phyloP scores from a whole-genome alignment of 108 stramenopile genomes.

The Skeletonema grethae region DNA sequence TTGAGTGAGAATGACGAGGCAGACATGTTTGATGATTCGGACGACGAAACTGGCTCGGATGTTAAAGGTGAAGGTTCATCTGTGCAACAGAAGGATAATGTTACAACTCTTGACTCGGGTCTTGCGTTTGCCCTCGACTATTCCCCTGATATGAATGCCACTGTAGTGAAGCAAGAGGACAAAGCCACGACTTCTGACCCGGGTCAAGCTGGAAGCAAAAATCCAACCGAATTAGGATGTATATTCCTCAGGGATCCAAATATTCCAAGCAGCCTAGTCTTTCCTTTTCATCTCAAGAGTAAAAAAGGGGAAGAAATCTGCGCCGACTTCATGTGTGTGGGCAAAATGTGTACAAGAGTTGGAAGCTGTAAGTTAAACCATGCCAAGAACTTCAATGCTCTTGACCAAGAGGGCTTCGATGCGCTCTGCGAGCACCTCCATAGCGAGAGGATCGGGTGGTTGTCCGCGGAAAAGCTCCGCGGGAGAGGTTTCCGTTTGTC shows the following conservation, averaged over 20 bases:
- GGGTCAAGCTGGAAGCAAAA: background rate
- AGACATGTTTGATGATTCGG: conserved; percentile 10
- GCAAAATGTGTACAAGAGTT: background rate
- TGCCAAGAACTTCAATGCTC: background rate
- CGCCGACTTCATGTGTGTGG: background rate
- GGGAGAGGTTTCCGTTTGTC: background rate
- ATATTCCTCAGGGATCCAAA: background rate
- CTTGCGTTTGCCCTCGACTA: conserved; percentile 24
- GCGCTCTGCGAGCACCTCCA: background rate
- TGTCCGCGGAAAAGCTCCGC: background rate
- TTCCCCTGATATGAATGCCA: conserved; percentile 14
- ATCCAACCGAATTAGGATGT: background rate
- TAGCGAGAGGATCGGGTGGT: background rate
- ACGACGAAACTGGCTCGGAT: background rate
- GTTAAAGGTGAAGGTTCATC: background rate
- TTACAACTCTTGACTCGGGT: conserved; percentile 21
- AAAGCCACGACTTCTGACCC: background rate
- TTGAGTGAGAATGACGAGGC: background rate
- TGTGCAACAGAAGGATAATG: background rate
- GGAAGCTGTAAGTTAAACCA: background rate
- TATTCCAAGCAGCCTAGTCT: background rate
- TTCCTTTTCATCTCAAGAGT: background rate
- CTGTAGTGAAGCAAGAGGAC: background rate
- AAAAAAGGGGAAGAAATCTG: background rate
- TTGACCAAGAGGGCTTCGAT: background rate